Conservation (phyloP, 768 basidiomycete species). For the Rhizopogon rudus region DNA sequence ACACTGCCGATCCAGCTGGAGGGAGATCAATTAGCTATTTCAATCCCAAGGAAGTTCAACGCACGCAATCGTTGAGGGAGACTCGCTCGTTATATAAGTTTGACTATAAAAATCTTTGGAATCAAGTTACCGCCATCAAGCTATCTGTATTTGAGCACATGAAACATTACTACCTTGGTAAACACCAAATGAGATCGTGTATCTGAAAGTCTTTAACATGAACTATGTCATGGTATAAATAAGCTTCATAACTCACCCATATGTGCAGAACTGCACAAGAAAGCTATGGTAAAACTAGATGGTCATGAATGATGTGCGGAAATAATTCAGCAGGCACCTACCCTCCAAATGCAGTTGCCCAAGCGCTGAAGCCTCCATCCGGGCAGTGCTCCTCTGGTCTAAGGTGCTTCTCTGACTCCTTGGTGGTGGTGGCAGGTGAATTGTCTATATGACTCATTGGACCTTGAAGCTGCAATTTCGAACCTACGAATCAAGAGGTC, state of each 20-base stretch:
- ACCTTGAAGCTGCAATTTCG: background rate
- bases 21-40: background rate
- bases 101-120: constrained; percentile 34
- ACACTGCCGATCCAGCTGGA: constrained; percentile 40
- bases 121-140: background rate
- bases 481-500: too few species aligned
- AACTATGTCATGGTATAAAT: background rate
- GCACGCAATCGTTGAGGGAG: constrained; percentile 36
- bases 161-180: constrained; percentile 31
- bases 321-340: constrained; percentile 7
- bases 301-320: background rate
- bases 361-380: constrained; percentile 25
- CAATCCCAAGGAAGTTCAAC: constrained; percentile 5
- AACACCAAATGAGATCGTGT: constrained; percentile 35
- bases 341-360: constrained; percentile 28
- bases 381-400: constrained; percentile 9
- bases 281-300: constrained; percentile 20
- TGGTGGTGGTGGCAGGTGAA: background rate
- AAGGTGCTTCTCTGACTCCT: background rate
- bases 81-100: constrained; percentile 30
- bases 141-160: background rate
- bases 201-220: constrained; percentile 14
- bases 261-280: constrained; percentile 34
- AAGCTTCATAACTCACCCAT: constrained; percentile 18
- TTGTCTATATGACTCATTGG: background rate